Evolutionary conservation across 2,329 filamentous ascomycete genomes (phyloP).

Genomic region (Trichophyton verrucosum): DNA sequence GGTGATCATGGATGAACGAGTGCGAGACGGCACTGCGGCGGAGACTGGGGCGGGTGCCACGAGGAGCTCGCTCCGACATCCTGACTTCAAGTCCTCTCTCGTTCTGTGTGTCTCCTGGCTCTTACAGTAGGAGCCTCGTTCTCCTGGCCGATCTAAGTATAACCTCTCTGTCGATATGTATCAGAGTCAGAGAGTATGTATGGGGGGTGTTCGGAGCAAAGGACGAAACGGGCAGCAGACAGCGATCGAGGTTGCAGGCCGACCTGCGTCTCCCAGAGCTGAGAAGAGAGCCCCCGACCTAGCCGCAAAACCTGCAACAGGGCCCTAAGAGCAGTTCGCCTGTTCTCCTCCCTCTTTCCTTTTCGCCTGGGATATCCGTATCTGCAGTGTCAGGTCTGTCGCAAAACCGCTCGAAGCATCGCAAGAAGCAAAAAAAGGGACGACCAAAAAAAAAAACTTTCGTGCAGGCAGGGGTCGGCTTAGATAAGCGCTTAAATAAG

Average conservation of each 20-base stretch:
- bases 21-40: conserved; percentile 32
- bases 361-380: conserved; percentile 1
- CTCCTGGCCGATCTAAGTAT: not conserved
- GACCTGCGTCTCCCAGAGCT: not conserved
- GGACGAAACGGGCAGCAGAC: not conserved
- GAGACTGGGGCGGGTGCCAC: conserved; percentile 30
- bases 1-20: conserved; percentile 38
- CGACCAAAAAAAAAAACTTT: not conserved
- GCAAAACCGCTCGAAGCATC: not conserved
- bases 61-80: conserved; percentile 11
- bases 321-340: not conserved
- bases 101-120: not conserved
- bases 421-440: not conserved
- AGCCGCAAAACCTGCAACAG: not conserved
- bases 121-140: not conserved
- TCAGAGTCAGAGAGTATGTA: not conserved
- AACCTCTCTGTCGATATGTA: not conserved
- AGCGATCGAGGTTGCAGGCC: not conserved
- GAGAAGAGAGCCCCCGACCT: not conserved
- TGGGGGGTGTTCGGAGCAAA: not conserved
- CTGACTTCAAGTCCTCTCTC: not conserved
- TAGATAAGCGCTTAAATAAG: not conserved
- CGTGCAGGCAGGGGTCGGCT: not conserved
- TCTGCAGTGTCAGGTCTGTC: not conserved
- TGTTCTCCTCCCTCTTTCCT: not conserved